These are phyloP conservation scores for Lonicera japonica DNA, from an alignment of 129 eudicot species.

Conservation along the genomic window DNA sequence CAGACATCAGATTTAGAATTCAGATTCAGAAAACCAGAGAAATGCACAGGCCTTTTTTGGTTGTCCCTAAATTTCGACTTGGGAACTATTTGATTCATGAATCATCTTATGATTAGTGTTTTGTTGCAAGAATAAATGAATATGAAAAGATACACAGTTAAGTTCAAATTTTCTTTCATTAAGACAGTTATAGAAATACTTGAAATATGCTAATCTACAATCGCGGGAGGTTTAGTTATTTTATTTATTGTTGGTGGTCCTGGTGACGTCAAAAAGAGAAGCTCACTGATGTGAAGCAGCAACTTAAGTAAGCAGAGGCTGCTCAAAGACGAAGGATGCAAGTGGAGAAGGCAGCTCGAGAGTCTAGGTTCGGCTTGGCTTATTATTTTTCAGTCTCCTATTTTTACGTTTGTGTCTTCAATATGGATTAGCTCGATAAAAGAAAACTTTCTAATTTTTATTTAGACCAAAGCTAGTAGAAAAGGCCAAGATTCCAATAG, in stretches of 20 bases:
- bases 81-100: no score
- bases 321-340: constrained; percentile 63
- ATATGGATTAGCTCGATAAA: not conserved
- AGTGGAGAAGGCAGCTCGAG: constrained; percentile 77
- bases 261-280: constrained; percentile 50
- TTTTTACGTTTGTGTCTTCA: not conserved
- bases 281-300: constrained; percentile 42
- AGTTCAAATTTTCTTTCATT: no score
- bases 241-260: not conserved
- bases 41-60: no score
- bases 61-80: no score
- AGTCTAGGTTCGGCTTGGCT: constrained; percentile 53
- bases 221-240: no score
- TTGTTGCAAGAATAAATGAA: no score
- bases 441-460: not conserved
- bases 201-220: no score
- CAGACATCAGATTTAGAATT: no score
- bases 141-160: not conserved
- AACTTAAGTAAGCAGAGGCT: constrained; percentile 59
- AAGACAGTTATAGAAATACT: no score
- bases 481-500: constrained; percentile 93
- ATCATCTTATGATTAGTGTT: no score
- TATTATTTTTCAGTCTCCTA: not conserved
- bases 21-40: no score
- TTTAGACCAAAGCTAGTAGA: constrained; percentile 81